Conservation (phyloP, 2,329 filamentous ascomycete species). For the Exserohilum turcica region DNA sequence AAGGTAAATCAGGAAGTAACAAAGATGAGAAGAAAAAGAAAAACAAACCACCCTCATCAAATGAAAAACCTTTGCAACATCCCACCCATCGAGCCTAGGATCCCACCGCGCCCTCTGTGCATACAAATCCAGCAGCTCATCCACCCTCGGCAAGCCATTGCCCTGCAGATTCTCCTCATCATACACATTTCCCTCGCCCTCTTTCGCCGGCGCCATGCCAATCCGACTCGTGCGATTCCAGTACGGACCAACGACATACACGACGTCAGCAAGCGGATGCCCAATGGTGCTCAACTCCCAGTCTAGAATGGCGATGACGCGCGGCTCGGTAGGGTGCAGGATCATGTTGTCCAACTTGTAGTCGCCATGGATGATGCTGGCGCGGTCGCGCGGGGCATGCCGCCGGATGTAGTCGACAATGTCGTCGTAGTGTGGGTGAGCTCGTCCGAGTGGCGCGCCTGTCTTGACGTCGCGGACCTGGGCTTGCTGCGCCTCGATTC, state of each 20-base stretch:
- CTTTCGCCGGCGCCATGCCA: slow-evolving; percentile 43
- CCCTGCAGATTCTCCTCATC: slow-evolving; percentile 47
- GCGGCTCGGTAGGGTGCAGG: slow-evolving; percentile 83
- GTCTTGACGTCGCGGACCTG: slow-evolving; percentile 75
- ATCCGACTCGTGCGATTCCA: slow-evolving; percentile 45
- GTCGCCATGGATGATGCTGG: slow-evolving; percentile 87
- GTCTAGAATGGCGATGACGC: slow-evolving; percentile 89
- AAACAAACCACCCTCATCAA: slow-evolving; percentile 38
- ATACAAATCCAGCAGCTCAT: slow-evolving; percentile 69
- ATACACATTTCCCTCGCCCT: slow-evolving; percentile 45
- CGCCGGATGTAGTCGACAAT: slow-evolving; percentile 78
- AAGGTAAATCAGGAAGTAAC: too few species aligned
- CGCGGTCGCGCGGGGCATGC: slow-evolving; percentile 69
- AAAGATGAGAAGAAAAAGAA: background rate
- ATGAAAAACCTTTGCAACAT: slow-evolving; percentile 44
- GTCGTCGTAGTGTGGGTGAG: slow-evolving; percentile 76
- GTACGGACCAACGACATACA: slow-evolving; percentile 69
- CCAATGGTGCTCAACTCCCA: slow-evolving; percentile 98
- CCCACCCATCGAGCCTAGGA: slow-evolving; percentile 51
- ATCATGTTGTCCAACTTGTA: slow-evolving; percentile 74
- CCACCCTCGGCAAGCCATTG: slow-evolving; percentile 67
- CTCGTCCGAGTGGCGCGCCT: slow-evolving; percentile 67
- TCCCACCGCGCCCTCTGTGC: slow-evolving; percentile 72
- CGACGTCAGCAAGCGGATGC: slow-evolving; percentile 86
- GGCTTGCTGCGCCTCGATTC: slow-evolving; percentile 79